Conservation (phyloP, 306 rosid species). For the Hippophae rhamnoides region DNA sequence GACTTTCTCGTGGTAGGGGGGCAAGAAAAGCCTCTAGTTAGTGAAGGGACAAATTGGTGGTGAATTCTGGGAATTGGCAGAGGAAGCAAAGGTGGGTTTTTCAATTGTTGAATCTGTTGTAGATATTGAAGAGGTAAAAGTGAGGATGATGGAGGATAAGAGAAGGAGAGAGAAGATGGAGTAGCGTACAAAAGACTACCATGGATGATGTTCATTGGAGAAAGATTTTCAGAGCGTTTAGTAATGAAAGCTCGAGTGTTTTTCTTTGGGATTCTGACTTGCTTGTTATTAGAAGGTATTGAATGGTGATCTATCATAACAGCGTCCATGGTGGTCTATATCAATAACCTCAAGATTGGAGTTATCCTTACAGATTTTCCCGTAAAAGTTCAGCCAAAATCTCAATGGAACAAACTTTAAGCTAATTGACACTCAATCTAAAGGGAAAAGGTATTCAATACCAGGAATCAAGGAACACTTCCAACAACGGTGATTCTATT, state of each 20-base stretch:
- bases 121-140: neutral
- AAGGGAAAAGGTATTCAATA: no score
- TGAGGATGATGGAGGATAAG: no score
- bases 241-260: conserved; percentile 12
- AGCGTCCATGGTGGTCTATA: conserved; percentile 28
- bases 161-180: conserved; percentile 18
- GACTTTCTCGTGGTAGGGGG: conserved; percentile 23
- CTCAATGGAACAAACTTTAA: no score
- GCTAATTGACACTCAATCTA: no score
- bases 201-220: conserved; percentile 14
- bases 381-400: no score
- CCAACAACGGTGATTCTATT: no score
- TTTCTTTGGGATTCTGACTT: conserved; percentile 30
- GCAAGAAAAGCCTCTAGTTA: conserved; percentile 20
- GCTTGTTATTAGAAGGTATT: conserved; percentile 24
- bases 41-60: conserved; percentile 26
- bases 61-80: conserved; percentile 39
- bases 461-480: no score
- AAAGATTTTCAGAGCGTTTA: conserved; percentile 24
- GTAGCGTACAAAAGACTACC: conserved; percentile 44
- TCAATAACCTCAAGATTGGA: no score
- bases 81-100: conserved; percentile 73
- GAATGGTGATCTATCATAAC: conserved; percentile 22
- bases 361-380: no score
- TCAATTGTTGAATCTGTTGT: conserved; percentile 14